Percentiles rank a stretch among this genome's conserved stretches.
These are phyloP conservation scores for Amoebophrya sp. DNA, from an alignment of 169 alveolate genomes.

Conservation along the genomic window DNA sequence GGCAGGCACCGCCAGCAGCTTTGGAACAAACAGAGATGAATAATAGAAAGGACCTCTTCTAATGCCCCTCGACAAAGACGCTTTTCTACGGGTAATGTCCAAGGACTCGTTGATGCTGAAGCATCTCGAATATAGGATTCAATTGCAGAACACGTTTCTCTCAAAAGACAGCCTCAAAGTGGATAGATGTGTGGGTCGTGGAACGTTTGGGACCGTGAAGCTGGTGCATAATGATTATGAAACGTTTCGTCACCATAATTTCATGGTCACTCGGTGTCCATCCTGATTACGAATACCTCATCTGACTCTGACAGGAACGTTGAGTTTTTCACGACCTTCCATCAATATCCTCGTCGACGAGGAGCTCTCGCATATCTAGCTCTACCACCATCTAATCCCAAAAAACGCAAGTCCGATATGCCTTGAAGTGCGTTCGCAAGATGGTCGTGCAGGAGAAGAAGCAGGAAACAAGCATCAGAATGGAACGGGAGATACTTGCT, in stretches of 20 bases:
- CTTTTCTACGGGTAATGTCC: no score
- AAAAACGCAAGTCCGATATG: constrained; percentile 69
- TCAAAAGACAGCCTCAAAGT: constrained; percentile 68
- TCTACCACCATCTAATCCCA: neutral
- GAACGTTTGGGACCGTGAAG: constrained; percentile 83
- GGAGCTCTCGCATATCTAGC: neutral
- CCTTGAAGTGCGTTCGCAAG: constrained; percentile 78
- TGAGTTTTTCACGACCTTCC: no score
- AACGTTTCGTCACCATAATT: no score
- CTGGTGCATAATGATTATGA: constrained; percentile 61
- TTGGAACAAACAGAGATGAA: no score
- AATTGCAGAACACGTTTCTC: constrained; percentile 77
- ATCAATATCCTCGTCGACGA: no score
- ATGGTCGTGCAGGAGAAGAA: constrained; percentile 61
- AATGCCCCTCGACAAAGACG: no score
- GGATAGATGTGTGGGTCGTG: constrained; percentile 69
- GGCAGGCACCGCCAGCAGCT: constrained; percentile 38
- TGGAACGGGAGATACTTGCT: constrained; percentile 84
- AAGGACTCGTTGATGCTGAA: no score
- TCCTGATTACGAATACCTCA: no score
- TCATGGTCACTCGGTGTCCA: no score
- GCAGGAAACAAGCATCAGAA: constrained; percentile 71
- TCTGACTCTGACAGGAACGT: no score
- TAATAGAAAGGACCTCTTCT: no score
- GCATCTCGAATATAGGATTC: constrained; percentile 77